phyloP scores from a whole-genome alignment of 1,284 basidiomycete genomes.

The Cerrena zonata region DNA sequence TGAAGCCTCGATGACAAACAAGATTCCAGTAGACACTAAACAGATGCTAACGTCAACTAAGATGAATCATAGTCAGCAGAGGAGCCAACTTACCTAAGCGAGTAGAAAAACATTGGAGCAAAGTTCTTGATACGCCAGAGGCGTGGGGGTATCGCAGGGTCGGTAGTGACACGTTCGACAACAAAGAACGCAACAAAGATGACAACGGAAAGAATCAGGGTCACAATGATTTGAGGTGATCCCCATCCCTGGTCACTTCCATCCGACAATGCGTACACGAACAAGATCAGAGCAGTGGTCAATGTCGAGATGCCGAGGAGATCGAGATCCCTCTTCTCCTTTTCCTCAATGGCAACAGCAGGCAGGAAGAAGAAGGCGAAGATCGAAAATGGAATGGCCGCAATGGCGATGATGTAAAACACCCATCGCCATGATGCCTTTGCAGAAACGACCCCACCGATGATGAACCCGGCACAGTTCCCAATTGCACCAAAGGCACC shows the following conservation, averaged over 20 bases:
- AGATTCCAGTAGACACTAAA: constrained; percentile 10
- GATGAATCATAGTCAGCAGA: not conserved
- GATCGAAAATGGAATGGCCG: constrained; percentile 25
- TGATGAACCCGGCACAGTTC: constrained; percentile 7
- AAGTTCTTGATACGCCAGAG: constrained; percentile 12
- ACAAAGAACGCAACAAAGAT: constrained; percentile 21
- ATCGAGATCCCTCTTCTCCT: constrained; percentile 11
- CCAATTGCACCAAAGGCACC: constrained; percentile 12
- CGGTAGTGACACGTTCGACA: constrained; percentile 17
- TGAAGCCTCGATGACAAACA: constrained; percentile 6
- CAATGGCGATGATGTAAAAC: constrained; percentile 20
- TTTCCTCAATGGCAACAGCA: constrained; percentile 1
- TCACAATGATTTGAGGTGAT: constrained; percentile 21
- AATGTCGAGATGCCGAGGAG: constrained; percentile 24
- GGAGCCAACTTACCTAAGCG: constrained; percentile 6
- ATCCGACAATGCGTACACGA: constrained; percentile 27
- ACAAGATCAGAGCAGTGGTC: constrained; percentile 19
- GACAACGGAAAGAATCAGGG: constrained; percentile 23
- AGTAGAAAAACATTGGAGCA: constrained; percentile 11
- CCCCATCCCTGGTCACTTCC: constrained; percentile 20
- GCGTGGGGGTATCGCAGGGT: constrained; percentile 12
- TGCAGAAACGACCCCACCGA: constrained; percentile 9
- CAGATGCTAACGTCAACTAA: not conserved
- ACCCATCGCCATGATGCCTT: constrained; percentile 12
- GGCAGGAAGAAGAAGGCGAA: constrained; percentile 31